Percentiles rank a stretch among this genome's conserved stretches.
Conservation (phyloP, 257 asterid genomes). For the Datura wrightii region DNA sequence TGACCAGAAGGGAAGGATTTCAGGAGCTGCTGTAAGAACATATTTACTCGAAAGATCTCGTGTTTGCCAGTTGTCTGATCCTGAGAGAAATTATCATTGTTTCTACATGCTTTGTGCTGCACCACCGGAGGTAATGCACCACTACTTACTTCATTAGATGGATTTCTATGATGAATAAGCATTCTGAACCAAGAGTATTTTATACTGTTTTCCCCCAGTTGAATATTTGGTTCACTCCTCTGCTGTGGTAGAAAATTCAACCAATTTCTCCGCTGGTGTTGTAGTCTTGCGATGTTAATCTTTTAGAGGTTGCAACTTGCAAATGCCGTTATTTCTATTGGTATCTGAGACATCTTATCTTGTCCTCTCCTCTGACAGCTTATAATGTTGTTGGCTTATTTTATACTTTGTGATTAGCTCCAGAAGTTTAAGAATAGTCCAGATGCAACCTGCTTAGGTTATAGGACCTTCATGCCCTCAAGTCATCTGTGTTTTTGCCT, state of each 20-base stretch:
- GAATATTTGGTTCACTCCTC: not conserved
- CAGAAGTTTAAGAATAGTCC: not conserved
- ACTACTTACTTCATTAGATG: conserved; percentile 25
- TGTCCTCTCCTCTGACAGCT: conserved; percentile 9
- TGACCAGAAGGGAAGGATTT: conserved; percentile 83
- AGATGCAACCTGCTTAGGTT: conserved; percentile 18
- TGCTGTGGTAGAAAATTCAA: not conserved
- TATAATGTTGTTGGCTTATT: conserved; percentile 24
- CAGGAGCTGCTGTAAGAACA: conserved; percentile 99
- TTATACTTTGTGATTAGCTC: conserved; percentile 16
- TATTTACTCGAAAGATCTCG: conserved; percentile 98
- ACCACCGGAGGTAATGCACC: conserved; percentile 74
- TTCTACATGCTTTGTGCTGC: conserved; percentile 99
- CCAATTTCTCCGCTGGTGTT: not conserved
- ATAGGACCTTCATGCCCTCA: not conserved
- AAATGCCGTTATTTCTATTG: not conserved
- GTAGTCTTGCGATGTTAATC: not conserved
- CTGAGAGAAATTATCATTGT: conserved; percentile 98
- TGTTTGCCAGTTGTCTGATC: conserved; percentile 98
- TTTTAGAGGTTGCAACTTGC: conserved; percentile 21
- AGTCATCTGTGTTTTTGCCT: conserved; percentile 6
- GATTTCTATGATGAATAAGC: not conserved
- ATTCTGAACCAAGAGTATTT: not conserved
- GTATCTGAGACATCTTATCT: not conserved
- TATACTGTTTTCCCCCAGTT: not conserved